Base-by-base conservation (phyloP, 106 monocot species). In the Allium sativum region DNA sequence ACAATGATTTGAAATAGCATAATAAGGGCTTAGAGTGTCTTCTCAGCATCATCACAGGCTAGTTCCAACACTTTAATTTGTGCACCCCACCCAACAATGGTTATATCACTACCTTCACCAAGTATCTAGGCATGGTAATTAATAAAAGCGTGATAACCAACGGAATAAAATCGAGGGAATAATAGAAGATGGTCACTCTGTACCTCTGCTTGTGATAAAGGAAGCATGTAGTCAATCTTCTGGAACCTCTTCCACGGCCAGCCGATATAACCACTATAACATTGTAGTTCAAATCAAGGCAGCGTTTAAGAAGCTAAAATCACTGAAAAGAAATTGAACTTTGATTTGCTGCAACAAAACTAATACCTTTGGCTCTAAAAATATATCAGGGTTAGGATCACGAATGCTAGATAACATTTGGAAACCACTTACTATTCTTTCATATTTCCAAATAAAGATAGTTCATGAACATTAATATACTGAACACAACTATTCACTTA, bases 21-120 rank as follows among this genome's bases (percentile, higher is more conserved):
- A 58, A 58, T 40, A 14, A 58, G 6, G 4, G 42, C 16, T 53
- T 12, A 7, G 53, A 14, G 56, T 44, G 88, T 91, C 91, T 92
- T 85, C 68, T 77, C 91, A 68, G 87, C 96, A 67, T 67, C 77
- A 71, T 82, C 82, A 58, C 91, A 98, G 18, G 91, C 91, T 75
- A 92, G 88, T 73, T 98, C 87, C 69, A 98, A 74, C 15, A 98
- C 67, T 15, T 77, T 50, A 70, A 98, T 79, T 65, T 98, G 96
- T 53, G 96, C 96, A 63, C 96, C 96, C 96, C 96, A 98, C 4
- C 96, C 96, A 64, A 98, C 91, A 53, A 98, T 74, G 57, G 96
- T 98, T 76, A 98, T 80, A 68, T 98, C 96, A 72, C 69, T 85
- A 44, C 96, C 96, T 82, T 85, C 57, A 57, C 85, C 73, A 66